Evolutionary conservation across 2,329 filamentous ascomycete species (phyloP), one percentile per base, ranked within the genome.

Genomic region (Cordyceps cateniannulata): DNA sequence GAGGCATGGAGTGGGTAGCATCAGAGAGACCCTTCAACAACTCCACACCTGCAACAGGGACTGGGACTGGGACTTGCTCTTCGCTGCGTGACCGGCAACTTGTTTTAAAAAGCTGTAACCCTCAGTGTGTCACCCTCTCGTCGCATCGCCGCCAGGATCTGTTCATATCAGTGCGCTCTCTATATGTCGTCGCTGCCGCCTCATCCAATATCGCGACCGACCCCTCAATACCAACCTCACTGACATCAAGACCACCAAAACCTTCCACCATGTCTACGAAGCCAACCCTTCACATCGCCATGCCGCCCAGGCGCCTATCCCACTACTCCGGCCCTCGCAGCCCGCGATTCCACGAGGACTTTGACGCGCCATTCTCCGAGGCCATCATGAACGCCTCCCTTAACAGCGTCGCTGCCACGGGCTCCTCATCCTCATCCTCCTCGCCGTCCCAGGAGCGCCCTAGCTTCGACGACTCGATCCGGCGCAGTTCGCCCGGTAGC

Each of bases 291-390:
- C 50, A 62, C 35, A 60, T 62, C 47, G 42, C 51, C 6, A 60
- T 62, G 57, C 61, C 61, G 35, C 58, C 58, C 9, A 35, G 45
- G 32, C 51, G 50, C 22, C 40, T 59, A n/a, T 55, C 56, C 25
- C 51, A 62, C 65, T 32, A 62, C 59, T 45, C 42, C 57, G 44
- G 45, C 35, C 57, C 57, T n/a, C 56, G 61, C 35, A 71, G 67
- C 53, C 73, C 73, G 16, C 70, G 72, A 35, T 75, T 75, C 63
- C 69, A 62, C 62, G 73, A 75, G 63, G 71, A 75, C 59, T 75
- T 75, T 61, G 69, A 75, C 62, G 73, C 73, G 2, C 73, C 73
- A 18, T 75, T 75, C 63, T 75, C 70, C 40, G 69, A 71, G 63
- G 69, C 68, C 8, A 66, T 75, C 32, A 63, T 73, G 63, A 71